Percentiles rank a stretch among this genome's conserved stretches.
Evolutionary conservation across 805 yeast genomes (phyloP).

Genomic region (Hemisphaericaspora nanyangensis): DNA sequence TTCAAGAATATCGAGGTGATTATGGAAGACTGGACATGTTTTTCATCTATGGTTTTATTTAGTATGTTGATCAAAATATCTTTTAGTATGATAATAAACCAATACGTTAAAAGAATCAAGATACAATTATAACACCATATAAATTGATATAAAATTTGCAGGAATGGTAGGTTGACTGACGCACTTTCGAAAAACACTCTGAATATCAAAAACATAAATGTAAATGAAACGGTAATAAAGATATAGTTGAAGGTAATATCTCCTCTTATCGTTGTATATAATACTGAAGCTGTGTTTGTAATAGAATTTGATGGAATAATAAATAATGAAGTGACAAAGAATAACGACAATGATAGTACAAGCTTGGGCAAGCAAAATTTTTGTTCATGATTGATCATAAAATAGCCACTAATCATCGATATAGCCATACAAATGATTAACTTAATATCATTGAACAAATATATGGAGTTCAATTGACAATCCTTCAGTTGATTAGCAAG

Average conservation of each 20-base stretch:
- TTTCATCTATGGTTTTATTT: not conserved
- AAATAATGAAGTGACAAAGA: not conserved
- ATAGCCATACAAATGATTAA: conserved; percentile 8
- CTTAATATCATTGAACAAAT: conserved; percentile 11
- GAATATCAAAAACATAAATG: conserved; percentile 12
- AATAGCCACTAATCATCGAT: conserved; percentile 11
- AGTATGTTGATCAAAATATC: conserved; percentile 20
- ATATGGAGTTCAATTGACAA: conserved; percentile 6
- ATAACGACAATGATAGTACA: conserved; percentile 1
- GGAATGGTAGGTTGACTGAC: conserved; percentile 2
- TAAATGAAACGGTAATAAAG: conserved; percentile 12
- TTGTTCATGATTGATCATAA: not conserved
- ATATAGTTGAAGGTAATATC: conserved; percentile 25
- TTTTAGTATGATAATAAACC: conserved; percentile 13
- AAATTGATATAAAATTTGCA: conserved; percentile 14
- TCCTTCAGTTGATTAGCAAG: conserved; percentile 1
- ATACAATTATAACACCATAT: conserved; percentile 21
- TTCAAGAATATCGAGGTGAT: conserved; percentile 1
- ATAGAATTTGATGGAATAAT: conserved; percentile 12
- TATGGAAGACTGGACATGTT: conserved; percentile 1
- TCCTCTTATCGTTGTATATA: conserved; percentile 6
- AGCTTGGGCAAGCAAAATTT: not conserved
- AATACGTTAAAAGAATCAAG: conserved; percentile 11
- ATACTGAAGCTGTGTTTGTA: conserved; percentile 18
- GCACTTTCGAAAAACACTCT: conserved; percentile 7